A percentile compares a stretch with the other conserved stretches of the same genome.
Evolutionary conservation across 768 basidiomycete species (phyloP).

Genomic region (Tremella fuciformis): DNA sequence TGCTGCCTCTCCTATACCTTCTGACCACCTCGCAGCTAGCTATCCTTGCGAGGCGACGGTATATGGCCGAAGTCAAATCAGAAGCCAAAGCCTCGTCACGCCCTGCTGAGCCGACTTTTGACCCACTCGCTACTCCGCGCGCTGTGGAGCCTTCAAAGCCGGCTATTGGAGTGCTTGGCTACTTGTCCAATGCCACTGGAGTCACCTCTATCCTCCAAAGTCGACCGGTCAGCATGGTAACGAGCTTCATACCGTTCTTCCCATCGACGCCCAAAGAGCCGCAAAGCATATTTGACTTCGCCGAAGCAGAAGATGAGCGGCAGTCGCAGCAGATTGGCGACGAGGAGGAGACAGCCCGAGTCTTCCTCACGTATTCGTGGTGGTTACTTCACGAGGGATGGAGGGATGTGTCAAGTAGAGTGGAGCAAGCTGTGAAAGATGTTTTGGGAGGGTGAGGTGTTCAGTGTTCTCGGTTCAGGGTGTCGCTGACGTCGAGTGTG

Average conservation of each 20-base stretch:
- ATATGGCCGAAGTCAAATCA: slow-evolving; percentile 62
- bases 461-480: not conserved
- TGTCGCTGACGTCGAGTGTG: slow-evolving; percentile 58
- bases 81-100: slow-evolving; percentile 59
- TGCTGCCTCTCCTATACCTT: slow-evolving; percentile 78
- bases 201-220: slow-evolving; percentile 17
- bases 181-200: slow-evolving; percentile 27
- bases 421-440: slow-evolving; percentile 70
- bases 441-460: slow-evolving; percentile 74
- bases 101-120: not conserved
- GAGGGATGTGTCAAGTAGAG: slow-evolving; percentile 74
- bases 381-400: slow-evolving; percentile 90
- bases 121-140: not conserved
- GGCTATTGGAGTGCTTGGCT: slow-evolving; percentile 16
- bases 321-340: slow-evolving; percentile 26
- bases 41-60: slow-evolving; percentile 68
- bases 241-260: slow-evolving; percentile 10
- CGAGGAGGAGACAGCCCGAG: slow-evolving; percentile 64
- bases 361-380: slow-evolving; percentile 84
- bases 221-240: slow-evolving; percentile 13
- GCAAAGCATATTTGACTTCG: slow-evolving; percentile 46
- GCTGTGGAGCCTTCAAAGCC: slow-evolving; percentile 1
- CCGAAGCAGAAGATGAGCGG: slow-evolving; percentile 21
- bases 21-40: slow-evolving; percentile 82
- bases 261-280: slow-evolving; percentile 38